Evolutionary conservation across 1,139 yeast species (phyloP), one percentile per base, ranked within the genome.

Genomic region (Hyphopichia pseudoburtonii): DNA sequence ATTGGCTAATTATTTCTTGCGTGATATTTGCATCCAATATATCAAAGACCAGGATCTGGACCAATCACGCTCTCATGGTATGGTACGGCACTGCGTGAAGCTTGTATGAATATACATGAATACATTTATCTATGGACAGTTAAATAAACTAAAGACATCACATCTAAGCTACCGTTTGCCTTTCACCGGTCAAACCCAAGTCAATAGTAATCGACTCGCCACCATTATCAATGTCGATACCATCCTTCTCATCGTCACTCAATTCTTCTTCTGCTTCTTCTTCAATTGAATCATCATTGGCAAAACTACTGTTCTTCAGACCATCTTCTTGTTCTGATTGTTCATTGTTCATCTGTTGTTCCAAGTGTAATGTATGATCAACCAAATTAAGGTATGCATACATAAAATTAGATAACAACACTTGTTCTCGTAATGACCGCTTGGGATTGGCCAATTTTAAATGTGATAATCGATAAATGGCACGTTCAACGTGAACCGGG

Each of bases 401-500:
- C 98, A 92, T 92, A 74, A 92, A 92, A 59, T 94, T 94, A 40
- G 96, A 87, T 47, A 92, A 64, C 35, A 92, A 62, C 2, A 92
- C 98, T 57, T 92, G 98, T 56, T 94, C 97, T 26, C 90, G 74
- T 43, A 92, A 67, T 15, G 95, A 95, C 40, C 97, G 70, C 54
- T 88, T 86, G 1, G 97, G 94, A 56, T 94, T 95, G 28, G 97
- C 96, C 48, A 92, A 71, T 60, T 92, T 92, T 57, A 92, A 66
- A 61, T 92, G 98, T 30, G 96, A 86, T 43, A 94, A 71, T 41
- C 98, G 70, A 59, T 92, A 92, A 38, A 94, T 86, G 1, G 98
- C 97, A 32, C 98, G 74, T 61, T 94, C 98, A 32, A 92, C 95
- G 57, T 90, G 96, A 32, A 92, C 82, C 0, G 97, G 97, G 58